Evolutionary conservation across 345 rosid genomes (phyloP), one percentile per base, ranked within the genome.

Genomic region (Aegle marmelos): DNA sequence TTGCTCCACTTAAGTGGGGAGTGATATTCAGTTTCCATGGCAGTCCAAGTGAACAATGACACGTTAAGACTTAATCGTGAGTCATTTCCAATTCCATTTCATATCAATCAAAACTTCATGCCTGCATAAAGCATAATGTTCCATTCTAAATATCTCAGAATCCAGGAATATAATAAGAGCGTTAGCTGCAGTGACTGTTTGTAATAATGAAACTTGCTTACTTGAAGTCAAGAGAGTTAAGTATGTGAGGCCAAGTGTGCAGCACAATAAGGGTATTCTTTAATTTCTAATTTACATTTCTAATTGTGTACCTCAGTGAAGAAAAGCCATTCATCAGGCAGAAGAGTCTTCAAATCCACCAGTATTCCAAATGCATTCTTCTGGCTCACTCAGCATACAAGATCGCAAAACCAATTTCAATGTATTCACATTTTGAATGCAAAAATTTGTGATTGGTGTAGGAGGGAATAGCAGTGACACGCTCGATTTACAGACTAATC

Each of bases 1-100:
- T 45, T 1, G 50, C 48, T 0, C 0, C 48, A 0, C 0, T 0
- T 41, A 41, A 9, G 48, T 22, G 24, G 28, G 28, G 10, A n/a
- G 11, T 3, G 14, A 34, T 3, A 57, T 2, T 10, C 48, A 33
- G 11, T 14, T 33, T 33, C 27, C 2, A 4, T 0, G 3, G 45
- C 0, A 50, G 34, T 8, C 2, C 62, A 53, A 53, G 61, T 5
- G 72, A 68, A 24, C 31, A 31, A 70, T 30, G 16, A 4, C 19
- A 2, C 0, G 4, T 1, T 4, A 70, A 19, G 25, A 13, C 70
- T 25, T 7, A 50, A 68, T 17, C 37, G 6, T 8, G 0, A 31
- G 59, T 57, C 53, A 33, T 57, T 34, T 72, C 31, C 21, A 39
- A 39, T 14, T 50, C 31, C 7, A 31, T 22, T 69, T 69, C 21